Percentiles rank a stretch among this genome's conserved stretches.
Conservation (phyloP, 1,139 yeast genomes). For the Protomyces gravidus region DNA sequence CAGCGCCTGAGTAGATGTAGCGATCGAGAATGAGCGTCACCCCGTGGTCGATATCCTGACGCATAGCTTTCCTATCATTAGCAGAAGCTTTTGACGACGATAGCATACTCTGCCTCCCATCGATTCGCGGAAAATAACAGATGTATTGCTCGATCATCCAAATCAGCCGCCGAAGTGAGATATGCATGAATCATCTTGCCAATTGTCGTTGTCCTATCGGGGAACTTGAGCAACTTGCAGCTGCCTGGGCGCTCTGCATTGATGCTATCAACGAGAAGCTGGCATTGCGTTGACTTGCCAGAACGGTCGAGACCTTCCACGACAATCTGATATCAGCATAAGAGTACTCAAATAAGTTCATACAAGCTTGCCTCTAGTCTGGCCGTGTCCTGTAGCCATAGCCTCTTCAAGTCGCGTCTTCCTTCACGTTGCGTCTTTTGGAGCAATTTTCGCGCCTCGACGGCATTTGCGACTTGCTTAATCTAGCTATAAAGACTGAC, state of each 20-base stretch:
- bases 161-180: slow-evolving; percentile 43
- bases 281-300: slow-evolving; percentile 89
- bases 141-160: slow-evolving; percentile 74
- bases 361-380: not conserved
- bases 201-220: slow-evolving; percentile 76
- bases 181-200: slow-evolving; percentile 76
- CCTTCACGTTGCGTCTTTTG: not conserved
- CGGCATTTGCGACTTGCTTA: too few species aligned
- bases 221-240: slow-evolving; percentile 53
- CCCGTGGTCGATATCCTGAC: slow-evolving; percentile 45
- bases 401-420: not conserved
- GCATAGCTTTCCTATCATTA: not conserved
- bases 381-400: not conserved
- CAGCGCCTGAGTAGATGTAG: slow-evolving; percentile 87
- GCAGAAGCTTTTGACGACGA: slow-evolving; percentile 40
- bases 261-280: slow-evolving; percentile 41
- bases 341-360: slow-evolving; percentile 51
- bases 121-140: slow-evolving; percentile 86
- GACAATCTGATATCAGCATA: slow-evolving; percentile 50
- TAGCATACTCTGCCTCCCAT: slow-evolving; percentile 64
- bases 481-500: too few species aligned
- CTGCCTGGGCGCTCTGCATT: not conserved
- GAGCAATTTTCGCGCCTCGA: not conserved
- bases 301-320: slow-evolving; percentile 93
- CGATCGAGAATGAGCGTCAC: slow-evolving; percentile 68